Percentiles rank a stretch among this genome's conserved stretches.
Conservation (phyloP, 257 asterid genomes). For the Solanum dulcamara region DNA sequence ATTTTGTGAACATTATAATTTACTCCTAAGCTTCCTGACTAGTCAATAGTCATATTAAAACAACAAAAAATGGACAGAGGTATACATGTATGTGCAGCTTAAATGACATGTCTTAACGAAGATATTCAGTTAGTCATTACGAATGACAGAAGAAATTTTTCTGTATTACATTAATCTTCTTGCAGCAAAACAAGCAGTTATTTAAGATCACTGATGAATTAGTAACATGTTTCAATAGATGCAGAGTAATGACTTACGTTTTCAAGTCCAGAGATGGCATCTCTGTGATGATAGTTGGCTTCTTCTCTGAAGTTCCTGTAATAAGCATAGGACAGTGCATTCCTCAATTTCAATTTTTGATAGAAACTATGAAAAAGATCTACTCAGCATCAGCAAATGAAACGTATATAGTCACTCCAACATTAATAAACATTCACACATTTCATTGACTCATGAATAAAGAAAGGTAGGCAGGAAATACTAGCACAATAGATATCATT, state of each 20-base stretch:
- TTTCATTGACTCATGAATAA: neutral
- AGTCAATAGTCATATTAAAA: neutral
- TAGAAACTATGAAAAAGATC: neutral
- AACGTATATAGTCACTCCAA: neutral
- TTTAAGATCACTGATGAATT: neutral
- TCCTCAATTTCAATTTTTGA: neutral
- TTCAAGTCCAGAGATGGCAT: constrained; percentile 48
- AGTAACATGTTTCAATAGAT: neutral
- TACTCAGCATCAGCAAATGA: neutral
- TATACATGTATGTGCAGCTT: neutral
- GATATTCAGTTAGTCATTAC: neutral
- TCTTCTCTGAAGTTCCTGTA: constrained; percentile 48
- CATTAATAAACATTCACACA: neutral
- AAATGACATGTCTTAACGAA: neutral
- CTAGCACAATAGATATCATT: neutral
- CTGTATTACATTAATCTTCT: neutral
- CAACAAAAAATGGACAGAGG: neutral
- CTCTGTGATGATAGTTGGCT: constrained; percentile 30
- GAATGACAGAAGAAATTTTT: neutral
- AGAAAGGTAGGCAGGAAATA: neutral
- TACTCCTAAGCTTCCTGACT: neutral
- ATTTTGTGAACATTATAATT: neutral
- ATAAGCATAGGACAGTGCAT: neutral
- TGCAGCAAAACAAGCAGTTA: neutral
- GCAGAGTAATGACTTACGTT: constrained; percentile 29